A percentile compares a stretch with the other conserved stretches of the same genome.
These are phyloP conservation scores for Hymenotorrendiella dingleyae DNA, from an alignment of 2,329 filamentous ascomycete species.

Conservation along the genomic window DNA sequence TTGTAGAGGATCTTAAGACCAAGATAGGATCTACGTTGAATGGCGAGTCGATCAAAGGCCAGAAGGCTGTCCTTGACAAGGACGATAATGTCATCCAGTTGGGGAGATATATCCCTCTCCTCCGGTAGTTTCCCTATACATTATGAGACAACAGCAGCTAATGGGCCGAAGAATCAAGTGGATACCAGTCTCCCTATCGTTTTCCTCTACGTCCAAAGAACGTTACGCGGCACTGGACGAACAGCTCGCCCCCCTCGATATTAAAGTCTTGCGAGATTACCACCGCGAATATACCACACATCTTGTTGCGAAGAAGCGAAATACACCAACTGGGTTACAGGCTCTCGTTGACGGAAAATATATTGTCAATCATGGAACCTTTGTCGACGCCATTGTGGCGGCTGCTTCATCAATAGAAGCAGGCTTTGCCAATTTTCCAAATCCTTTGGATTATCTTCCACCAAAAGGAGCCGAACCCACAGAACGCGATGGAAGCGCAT, in stretches of 20 bases:
- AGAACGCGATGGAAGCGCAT: conserved; percentile 55
- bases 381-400: conserved; percentile 64
- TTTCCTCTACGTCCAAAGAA: conserved; percentile 69
- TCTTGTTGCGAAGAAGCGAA: conserved; percentile 82
- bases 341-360: conserved; percentile 75
- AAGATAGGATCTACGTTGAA: conserved; percentile 80
- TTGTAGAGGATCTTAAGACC: conserved; percentile 72
- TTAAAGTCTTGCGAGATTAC: conserved; percentile 77
- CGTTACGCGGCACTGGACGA: conserved; percentile 57
- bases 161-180: conserved; percentile 58
- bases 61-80: conserved; percentile 48
- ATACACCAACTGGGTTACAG: conserved; percentile 80
- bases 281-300: conserved; percentile 70
- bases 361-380: conserved; percentile 63
- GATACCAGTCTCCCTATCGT: conserved; percentile 74
- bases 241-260: conserved; percentile 75
- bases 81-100: conserved; percentile 62
- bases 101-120: conserved; percentile 61
- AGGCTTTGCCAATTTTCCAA: conserved; percentile 79
- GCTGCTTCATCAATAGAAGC: conserved; percentile 57
- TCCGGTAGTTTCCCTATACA: conserved; percentile 41
- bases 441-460: conserved; percentile 65
- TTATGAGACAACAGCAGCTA: background rate
- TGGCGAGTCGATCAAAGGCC: conserved; percentile 61
- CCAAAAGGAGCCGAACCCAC: conserved; percentile 70